Evolutionary conservation across 1,284 basidiomycete species (phyloP), one percentile per base, ranked within the genome.

Genomic region (Cryptococcus amylolentus): DNA sequence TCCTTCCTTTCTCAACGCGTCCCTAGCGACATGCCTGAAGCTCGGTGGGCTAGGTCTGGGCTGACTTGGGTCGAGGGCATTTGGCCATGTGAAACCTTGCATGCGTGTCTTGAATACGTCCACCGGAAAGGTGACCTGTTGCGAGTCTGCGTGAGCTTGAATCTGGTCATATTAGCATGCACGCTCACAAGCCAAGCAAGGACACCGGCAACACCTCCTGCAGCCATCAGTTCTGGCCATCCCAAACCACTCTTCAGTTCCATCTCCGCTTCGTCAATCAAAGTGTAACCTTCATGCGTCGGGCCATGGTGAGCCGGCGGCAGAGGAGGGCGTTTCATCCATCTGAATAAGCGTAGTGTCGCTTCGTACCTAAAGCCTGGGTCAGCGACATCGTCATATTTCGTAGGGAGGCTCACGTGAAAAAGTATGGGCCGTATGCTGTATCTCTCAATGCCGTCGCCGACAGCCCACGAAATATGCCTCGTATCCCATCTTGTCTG

Each of bases 91-190:
- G 28, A 54, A 59, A 18, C 64, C 83, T 73, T 94, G 90, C 66
- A 92, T 84, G 2, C 89, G 83, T 6, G 91, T 92, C 78, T 93
- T 93, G 62, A 92, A 81, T 5, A 91, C 87, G 67, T 93, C 90
- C 54, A 91, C 80, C 1, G 88, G 88, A 75, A 93, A 91, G 0
- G 89, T 91, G 1, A 80, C 81, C 72, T 77, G 56, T 16, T 14
- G n/a, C 12, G 7, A 9, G 42, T 45, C 13, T 23, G 27, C 8
- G 46, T 20, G 45, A 48, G 37, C 52, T 37, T 27, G 38, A 13
- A n/a, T 10, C 13, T 13, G 13, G 40, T 26, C 26, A n/a, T 27
- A 23, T n/a, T 31, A 10, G 39, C 20, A 43, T 28, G 55, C 23
- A 23, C 23, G 73, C 75, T 73, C 54, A 73, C 72, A 1, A 71